Conservation (phyloP, 169 alveolate species). For the Besnoitia besnoiti region DNA sequence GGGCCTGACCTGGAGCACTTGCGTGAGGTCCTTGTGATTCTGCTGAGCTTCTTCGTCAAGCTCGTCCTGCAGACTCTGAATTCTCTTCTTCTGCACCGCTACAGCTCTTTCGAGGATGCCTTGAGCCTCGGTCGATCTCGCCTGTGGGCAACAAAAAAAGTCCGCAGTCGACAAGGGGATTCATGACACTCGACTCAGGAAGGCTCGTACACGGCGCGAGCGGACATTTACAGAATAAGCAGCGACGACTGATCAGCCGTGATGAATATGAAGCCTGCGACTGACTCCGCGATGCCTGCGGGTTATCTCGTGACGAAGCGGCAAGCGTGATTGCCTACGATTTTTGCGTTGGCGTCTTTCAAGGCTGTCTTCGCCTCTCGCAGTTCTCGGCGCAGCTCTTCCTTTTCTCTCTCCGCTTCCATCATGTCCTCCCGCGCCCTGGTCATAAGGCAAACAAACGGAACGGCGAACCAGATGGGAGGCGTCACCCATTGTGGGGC, state of each 20-base stretch:
- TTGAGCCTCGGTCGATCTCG: background rate
- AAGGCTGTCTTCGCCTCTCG: background rate
- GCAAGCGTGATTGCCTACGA: background rate
- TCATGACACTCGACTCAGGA: too few species aligned
- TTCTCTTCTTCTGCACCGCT: background rate
- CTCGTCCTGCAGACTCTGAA: conserved; percentile 13
- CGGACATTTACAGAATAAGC: too few species aligned
- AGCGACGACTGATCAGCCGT: too few species aligned
- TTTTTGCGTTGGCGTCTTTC: background rate
- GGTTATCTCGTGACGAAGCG: background rate
- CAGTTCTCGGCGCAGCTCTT: conserved; percentile 15
- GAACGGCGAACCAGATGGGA: background rate
- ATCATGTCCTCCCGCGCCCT: conserved; percentile 11
- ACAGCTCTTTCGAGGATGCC: background rate
- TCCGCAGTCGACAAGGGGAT: background rate
- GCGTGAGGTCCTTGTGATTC: background rate
- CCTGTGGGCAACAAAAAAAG: background rate
- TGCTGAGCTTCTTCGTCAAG: conserved; percentile 34
- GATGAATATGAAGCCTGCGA: too few species aligned
- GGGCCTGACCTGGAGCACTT: background rate
- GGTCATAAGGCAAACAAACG: background rate
- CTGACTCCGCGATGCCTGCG: background rate
- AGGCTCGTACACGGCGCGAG: too few species aligned
- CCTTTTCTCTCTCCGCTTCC: conserved; percentile 33
- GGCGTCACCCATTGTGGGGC: background rate